Base-by-base conservation (phyloP, 805 yeast species). In the Dipodascus albidus region DNA sequence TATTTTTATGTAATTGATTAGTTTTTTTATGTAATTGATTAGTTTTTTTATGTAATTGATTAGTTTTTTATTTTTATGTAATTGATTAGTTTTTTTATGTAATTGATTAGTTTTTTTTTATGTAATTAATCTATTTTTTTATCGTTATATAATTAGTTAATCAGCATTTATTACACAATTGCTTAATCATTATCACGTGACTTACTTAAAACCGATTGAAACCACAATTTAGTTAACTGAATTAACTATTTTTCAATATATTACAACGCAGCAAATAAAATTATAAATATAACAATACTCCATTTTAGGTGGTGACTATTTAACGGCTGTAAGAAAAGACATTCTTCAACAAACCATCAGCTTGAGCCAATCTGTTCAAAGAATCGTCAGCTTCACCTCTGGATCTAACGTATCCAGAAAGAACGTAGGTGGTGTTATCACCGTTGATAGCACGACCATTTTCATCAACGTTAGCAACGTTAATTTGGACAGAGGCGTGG, bases 371-470 rank as follows among this genome's bases (percentile, higher is more conserved):
- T 82, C 99, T 89, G 96, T 93, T 93, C 74, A 93, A 78, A 64
- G 96, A 88, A 80, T 93, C 99, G 72, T 93, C 99, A 72, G 96
- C 87, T 82, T 93, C 99, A 80, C 98, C 99, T 81, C 96, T 87
- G 73, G 90, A 80, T 84, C 99, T 90, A 76, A 93, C 85, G 84
- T 84, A 88, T 71, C 99, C 99, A 69, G 85, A 82, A 71, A 93
- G 82, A 76, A 96, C 97, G 82, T 91, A 93, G 70, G 97, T 84
- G 81, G 86, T 79, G 87, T 79, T 78, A 68, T 81, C 81, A 75
- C 90, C 95, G 72, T 89, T 83, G 74, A 91, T 81, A 67, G 93
- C 93, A 74, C 85, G 90, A 68, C 99, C 99, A 71, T 86, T 84
- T 73, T 81, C 96, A 72, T 93, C 97, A 71, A 93, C 96, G 78